A percentile compares a stretch with the other conserved stretches of the same genome.
Evolutionary conservation across 331 rosid species (phyloP).

Genomic region (Quercus phellos): DNA sequence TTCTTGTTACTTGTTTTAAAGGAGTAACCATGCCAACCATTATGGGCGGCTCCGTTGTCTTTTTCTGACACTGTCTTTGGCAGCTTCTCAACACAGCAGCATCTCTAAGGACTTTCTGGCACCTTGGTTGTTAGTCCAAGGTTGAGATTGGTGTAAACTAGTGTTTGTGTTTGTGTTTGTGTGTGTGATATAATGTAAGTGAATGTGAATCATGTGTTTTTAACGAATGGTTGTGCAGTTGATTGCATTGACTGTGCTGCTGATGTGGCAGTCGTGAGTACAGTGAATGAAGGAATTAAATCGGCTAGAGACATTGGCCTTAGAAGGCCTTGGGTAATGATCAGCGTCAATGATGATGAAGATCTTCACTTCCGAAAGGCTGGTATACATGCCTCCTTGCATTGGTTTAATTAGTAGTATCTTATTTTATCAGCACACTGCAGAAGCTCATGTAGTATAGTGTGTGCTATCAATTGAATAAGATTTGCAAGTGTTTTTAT

Average conservation of each 20-base stretch:
- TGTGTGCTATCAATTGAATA: not conserved
- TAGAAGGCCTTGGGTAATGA: constrained; percentile 84
- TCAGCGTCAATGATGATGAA: constrained; percentile 78
- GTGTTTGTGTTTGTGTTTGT: not conserved
- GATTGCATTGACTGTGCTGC: constrained; percentile 97
- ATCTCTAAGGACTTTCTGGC: too few relatives aligned
- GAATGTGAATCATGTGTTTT: constrained; percentile 18
- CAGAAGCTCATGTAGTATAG: not conserved
- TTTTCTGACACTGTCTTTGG: too few relatives aligned
- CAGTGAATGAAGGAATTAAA: constrained; percentile 47
- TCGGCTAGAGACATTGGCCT: constrained; percentile 54
- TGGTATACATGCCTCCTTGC: constrained; percentile 31
- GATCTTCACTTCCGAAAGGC: constrained; percentile 96
- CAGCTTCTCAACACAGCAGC: too few relatives aligned
- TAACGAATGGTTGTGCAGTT: constrained; percentile 35
- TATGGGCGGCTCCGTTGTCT: too few relatives aligned
- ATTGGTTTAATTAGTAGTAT: not conserved
- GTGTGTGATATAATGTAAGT: not conserved
- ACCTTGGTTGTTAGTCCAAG: too few relatives aligned
- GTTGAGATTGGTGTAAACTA: not conserved
- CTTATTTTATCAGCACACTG: not conserved
- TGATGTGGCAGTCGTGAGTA: constrained; percentile 70
- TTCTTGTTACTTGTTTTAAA: too few relatives aligned
- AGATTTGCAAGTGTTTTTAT: not conserved
- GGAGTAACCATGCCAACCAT: too few relatives aligned